Evolutionary conservation across 768 basidiomycete genomes (phyloP).

Genomic region (Calocera viscosa): DNA sequence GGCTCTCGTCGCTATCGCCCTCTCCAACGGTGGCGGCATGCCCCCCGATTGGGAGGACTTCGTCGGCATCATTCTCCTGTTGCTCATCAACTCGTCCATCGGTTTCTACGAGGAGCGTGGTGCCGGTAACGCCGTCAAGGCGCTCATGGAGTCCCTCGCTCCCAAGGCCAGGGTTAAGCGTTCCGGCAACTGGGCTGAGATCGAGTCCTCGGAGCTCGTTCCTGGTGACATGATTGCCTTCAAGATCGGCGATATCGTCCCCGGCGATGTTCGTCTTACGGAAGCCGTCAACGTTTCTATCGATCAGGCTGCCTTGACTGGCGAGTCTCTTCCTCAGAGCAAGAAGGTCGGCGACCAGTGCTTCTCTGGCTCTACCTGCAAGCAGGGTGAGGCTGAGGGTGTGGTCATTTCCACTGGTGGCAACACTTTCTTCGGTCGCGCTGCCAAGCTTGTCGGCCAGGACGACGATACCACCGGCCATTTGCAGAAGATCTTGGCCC

Average conservation of each 20-base stretch:
- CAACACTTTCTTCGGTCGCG: conserved; percentile 99
- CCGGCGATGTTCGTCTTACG: conserved; percentile 92
- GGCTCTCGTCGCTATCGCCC: conserved; percentile 82
- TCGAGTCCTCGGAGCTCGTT: conserved; percentile 79
- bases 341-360: conserved; percentile 95
- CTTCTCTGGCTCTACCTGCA: conserved; percentile 98
- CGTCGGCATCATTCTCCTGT: conserved; percentile 81
- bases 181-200: conserved; percentile 69
- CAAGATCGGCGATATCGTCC: conserved; percentile 99
- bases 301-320: conserved; percentile 95
- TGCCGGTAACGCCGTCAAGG: conserved; percentile 97
- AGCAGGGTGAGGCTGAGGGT: conserved; percentile 98
- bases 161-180: conserved; percentile 95
- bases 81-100: conserved; percentile 90
- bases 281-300: conserved; percentile 97
- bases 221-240: conserved; percentile 94
- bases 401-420: conserved; percentile 95
- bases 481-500: conserved; percentile 95
- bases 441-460: conserved; percentile 91
- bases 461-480: conserved; percentile 98
- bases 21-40: conserved; percentile 78
- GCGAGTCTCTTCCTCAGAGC: conserved; percentile 84
- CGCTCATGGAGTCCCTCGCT: conserved; percentile 97
- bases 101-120: conserved; percentile 98
- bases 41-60: conserved; percentile 98